A percentile compares a stretch with the other conserved stretches of the same genome.
Conservation (phyloP, 179 eudicot genomes). For the Spinacia oleracea region DNA sequence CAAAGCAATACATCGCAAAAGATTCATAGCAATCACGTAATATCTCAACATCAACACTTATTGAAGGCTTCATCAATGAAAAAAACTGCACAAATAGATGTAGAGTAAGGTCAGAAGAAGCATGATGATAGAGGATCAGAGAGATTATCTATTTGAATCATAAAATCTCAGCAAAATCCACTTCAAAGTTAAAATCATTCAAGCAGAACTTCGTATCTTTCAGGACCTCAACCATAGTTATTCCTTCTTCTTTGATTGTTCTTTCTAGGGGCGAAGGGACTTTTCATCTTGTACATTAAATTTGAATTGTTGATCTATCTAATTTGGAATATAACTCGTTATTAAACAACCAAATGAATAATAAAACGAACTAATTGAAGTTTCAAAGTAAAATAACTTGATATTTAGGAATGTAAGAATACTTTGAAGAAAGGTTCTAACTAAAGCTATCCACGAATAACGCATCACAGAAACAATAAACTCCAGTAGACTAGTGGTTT, state of each 20-base stretch:
- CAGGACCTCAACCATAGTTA: background rate
- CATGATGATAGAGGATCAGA: background rate
- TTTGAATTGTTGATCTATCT: background rate
- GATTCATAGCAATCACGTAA: constrained; percentile 97
- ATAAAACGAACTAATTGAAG: background rate
- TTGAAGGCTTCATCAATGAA: constrained; percentile 76
- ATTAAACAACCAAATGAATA: background rate
- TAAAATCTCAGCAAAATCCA: background rate
- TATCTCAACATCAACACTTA: constrained; percentile 91
- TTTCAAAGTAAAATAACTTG: background rate
- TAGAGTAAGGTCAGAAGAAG: constrained; percentile 9
- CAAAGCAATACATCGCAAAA: constrained; percentile 99
- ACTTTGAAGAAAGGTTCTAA: background rate
- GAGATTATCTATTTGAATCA: background rate
- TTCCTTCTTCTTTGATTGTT: background rate
- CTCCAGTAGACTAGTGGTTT: background rate
- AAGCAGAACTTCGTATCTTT: background rate
- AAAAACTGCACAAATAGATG: constrained; percentile 59
- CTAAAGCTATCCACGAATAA: background rate
- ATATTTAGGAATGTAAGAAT: too few species aligned
- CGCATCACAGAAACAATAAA: background rate
- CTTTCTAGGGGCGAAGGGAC: background rate
- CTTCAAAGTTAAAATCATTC: background rate
- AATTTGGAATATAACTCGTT: background rate
- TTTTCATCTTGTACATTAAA: background rate